Evolutionary conservation across 345 rosid genomes (phyloP), one percentile per base, ranked within the genome.

Genomic region (Brassica juncea): DNA sequence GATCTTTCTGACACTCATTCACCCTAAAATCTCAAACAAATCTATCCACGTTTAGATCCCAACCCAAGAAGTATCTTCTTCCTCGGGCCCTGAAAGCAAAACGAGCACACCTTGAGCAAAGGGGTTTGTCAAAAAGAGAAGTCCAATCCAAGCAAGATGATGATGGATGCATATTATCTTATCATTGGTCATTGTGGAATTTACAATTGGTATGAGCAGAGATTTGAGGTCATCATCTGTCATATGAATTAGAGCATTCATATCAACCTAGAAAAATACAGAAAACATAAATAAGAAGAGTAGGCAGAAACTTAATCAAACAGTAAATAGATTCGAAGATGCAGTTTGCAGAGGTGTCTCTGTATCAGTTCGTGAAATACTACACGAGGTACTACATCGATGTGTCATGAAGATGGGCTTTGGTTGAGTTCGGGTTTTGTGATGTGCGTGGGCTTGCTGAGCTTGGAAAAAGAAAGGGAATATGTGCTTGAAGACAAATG

Each of bases 161-260:
- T 16, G 39, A 37, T 7, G 8, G 31, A 55, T 30, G 4, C 34
- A 35, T 19, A 16, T 21, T 9, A 7, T 59, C 55, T 23, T 8
- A 27, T n/a, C 23, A 35, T 16, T 28, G 16, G n/a, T 23, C 70
- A 66, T 19, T 0, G 21, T 9, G 52, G 35, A 79, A 54, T 31
- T 59, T 80, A 95, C 99, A 98, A 95, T 90, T 11, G 98, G 99
- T 82, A 93, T 90, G 77, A 97, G 94, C 76, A 95, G 65, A 82
- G 92, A 97, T 82, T 91, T 95, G 76, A 93, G 94, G 75, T 95
- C 99, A 62, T 88, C 97, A 84, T 93, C 99, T 71, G 84, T 88
- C 99, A 95, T 95, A 86, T 95, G 99, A 49, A 89, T 68, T 57
- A 93, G 97, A 65, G 99, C 94, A 27, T 93, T 81, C 99, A 94